A percentile compares a stretch with the other conserved stretches of the same genome.
phyloP scores from a whole-genome alignment of 495 filamentous ascomycete species.

The Tuber magnatum region DNA sequence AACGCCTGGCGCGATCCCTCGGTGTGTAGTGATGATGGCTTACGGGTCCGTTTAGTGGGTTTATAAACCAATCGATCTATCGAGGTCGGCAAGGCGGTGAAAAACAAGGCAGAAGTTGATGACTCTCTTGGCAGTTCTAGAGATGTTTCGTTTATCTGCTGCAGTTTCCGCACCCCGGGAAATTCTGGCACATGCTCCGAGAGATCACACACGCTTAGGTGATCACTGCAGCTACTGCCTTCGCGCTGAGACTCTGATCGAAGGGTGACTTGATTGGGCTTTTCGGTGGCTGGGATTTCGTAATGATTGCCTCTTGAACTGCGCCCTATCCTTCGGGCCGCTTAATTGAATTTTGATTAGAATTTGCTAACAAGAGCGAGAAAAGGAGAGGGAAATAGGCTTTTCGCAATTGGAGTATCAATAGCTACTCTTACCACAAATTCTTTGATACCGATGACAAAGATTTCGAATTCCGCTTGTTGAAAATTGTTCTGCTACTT shows the following conservation, averaged over 20 bases:
- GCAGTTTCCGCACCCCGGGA: constrained; percentile 22
- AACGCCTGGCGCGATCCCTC: background rate
- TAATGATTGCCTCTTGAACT: background rate
- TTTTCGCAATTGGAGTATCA: background rate
- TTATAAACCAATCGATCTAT: background rate
- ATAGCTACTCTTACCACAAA: background rate
- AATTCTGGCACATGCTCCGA: constrained; percentile 33
- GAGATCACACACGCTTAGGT: background rate
- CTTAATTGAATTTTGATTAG: background rate
- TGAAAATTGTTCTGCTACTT: background rate
- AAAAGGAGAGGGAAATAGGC: background rate
- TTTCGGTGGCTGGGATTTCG: background rate
- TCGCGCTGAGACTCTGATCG: background rate
- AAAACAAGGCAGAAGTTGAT: constrained; percentile 15
- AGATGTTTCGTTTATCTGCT: constrained; percentile 27
- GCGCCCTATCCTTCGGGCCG: background rate
- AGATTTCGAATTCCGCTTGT: background rate
- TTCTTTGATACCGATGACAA: background rate
- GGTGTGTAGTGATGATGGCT: background rate
- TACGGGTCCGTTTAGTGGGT: background rate
- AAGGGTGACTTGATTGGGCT: background rate
- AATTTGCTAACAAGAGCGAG: background rate
- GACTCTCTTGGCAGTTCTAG: constrained; percentile 7
- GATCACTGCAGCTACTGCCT: background rate
- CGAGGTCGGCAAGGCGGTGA: background rate